These are phyloP conservation scores for Rutstroemia sydowiana DNA, from an alignment of 2,329 filamentous ascomycete species.

Conservation along the genomic window DNA sequence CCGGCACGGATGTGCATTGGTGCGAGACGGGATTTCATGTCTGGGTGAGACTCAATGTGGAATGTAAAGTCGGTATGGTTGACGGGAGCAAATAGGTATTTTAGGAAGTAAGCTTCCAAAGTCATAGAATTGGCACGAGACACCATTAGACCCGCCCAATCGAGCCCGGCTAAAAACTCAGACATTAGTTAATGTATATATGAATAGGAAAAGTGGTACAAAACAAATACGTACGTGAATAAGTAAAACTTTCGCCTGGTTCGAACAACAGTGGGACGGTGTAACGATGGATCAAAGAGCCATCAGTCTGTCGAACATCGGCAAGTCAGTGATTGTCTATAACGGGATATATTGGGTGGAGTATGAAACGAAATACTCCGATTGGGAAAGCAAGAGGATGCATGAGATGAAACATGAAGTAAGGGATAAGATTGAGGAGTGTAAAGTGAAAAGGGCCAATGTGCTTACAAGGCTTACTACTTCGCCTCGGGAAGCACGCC, in stretches of 20 bases:
- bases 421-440: too few species aligned
- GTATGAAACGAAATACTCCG: too few species aligned
- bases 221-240: conserved; percentile 52
- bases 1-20: conserved; percentile 10
- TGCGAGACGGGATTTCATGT: neutral
- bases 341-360: too few species aligned
- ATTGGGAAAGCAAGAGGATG: neutral
- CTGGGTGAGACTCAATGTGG: conserved; percentile 3
- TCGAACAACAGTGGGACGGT: conserved; percentile 50
- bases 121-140: conserved; percentile 31
- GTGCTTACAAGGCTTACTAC: too few species aligned
- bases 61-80: conserved; percentile 15
- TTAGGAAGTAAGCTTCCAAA: conserved; percentile 18
- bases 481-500: conserved; percentile 12
- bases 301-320: neutral
- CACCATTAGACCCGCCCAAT: conserved; percentile 46
- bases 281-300: neutral
- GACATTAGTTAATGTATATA: neutral
- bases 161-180: conserved; percentile 34
- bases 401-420: too few species aligned
- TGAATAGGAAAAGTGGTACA: neutral
- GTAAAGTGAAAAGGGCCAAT: too few species aligned
- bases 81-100: conserved; percentile 13
- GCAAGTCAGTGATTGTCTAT: too few species aligned
- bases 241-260: conserved; percentile 54